phyloP scores from a whole-genome alignment of 2,329 filamentous ascomycete genomes.

The Colletotrichum filicis region DNA sequence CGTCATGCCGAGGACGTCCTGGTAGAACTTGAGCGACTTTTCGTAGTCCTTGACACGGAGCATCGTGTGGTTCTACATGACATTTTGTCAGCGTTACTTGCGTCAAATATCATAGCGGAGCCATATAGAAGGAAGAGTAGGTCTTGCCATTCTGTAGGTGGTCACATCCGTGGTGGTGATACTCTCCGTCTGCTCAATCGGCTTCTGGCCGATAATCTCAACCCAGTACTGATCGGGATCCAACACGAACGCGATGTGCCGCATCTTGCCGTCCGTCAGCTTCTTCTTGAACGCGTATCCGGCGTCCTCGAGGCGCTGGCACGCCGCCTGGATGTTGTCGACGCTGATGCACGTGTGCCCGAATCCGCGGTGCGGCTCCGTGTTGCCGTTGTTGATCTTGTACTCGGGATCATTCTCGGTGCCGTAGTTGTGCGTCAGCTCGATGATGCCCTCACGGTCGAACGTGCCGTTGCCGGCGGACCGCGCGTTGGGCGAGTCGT shows the following conservation, averaged over 20 bases:
- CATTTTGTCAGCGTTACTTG: no score
- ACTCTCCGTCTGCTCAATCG: slow-evolving; percentile 76
- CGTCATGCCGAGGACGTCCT: slow-evolving; percentile 90
- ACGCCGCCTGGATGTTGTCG: slow-evolving; percentile 88
- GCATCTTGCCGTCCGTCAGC: slow-evolving; percentile 87
- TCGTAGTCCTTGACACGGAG: slow-evolving; percentile 87
- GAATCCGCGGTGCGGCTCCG: slow-evolving; percentile 85
- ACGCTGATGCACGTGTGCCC: slow-evolving; percentile 88
- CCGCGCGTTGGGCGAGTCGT: slow-evolving; percentile 80
- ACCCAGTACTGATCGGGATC: slow-evolving; percentile 92
- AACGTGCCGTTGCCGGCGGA: slow-evolving; percentile 77
- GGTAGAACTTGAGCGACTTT: slow-evolving; percentile 81
- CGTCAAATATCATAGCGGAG: no score
- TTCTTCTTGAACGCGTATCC: slow-evolving; percentile 97
- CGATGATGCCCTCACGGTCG: slow-evolving; percentile 90
- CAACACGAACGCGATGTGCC: slow-evolving; percentile 87
- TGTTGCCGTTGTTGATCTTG: slow-evolving; percentile 88
- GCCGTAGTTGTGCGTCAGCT: slow-evolving; percentile 87
- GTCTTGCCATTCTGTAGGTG: slow-evolving; percentile 84
- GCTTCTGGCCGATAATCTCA: slow-evolving; percentile 81
- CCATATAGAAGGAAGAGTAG: no score
- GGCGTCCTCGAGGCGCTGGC: slow-evolving; percentile 87
- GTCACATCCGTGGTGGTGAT: slow-evolving; percentile 77
- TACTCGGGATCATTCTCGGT: slow-evolving; percentile 87
- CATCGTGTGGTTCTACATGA: slow-evolving; percentile 90